Conservation (phyloP, 2,329 filamentous ascomycete genomes). For the Harringtonia lauricola region DNA sequence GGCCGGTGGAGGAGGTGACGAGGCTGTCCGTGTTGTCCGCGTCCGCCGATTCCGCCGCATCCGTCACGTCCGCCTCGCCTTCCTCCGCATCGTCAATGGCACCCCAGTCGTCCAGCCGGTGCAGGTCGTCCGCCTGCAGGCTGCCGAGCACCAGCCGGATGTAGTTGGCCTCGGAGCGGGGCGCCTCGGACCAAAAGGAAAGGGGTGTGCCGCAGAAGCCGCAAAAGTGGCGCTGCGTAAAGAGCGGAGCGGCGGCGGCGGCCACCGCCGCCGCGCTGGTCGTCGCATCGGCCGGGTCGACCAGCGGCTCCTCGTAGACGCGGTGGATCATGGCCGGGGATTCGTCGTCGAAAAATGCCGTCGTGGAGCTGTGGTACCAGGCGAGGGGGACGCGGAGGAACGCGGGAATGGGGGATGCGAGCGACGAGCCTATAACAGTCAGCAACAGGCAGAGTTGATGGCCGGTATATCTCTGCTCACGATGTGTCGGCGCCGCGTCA, state of each 20-base stretch:
- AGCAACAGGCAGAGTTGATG: not conserved
- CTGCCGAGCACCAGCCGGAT: slow-evolving; percentile 77
- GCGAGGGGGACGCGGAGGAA: slow-evolving; percentile 73
- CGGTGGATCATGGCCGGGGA: slow-evolving; percentile 54
- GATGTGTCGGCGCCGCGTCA: slow-evolving; percentile 55
- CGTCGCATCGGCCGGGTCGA: slow-evolving; percentile 31
- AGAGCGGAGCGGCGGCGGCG: slow-evolving; percentile 34
- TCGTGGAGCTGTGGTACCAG: slow-evolving; percentile 70
- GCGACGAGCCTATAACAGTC: slow-evolving; percentile 40
- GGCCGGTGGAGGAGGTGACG: slow-evolving; percentile 38
- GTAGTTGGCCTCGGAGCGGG: slow-evolving; percentile 59
- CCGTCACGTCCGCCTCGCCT: not conserved
- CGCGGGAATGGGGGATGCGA: slow-evolving; percentile 63
- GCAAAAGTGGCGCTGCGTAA: slow-evolving; percentile 69
- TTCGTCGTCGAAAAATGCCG: slow-evolving; percentile 71
- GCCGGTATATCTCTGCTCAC: slow-evolving; percentile 38
- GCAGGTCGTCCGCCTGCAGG: slow-evolving; percentile 58
- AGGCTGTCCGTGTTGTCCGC: slow-evolving; percentile 20
- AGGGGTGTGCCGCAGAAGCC: slow-evolving; percentile 84
- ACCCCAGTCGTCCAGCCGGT: slow-evolving; percentile 61
- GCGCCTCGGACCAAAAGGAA: slow-evolving; percentile 71
- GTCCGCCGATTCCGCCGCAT: not conserved
- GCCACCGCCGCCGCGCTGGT: too few relatives aligned
- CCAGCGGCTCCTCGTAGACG: slow-evolving; percentile 44
- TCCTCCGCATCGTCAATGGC: slow-evolving; percentile 43